phyloP scores from a whole-genome alignment of 768 basidiomycete species.

The Lepiota brunneoincarnata region DNA sequence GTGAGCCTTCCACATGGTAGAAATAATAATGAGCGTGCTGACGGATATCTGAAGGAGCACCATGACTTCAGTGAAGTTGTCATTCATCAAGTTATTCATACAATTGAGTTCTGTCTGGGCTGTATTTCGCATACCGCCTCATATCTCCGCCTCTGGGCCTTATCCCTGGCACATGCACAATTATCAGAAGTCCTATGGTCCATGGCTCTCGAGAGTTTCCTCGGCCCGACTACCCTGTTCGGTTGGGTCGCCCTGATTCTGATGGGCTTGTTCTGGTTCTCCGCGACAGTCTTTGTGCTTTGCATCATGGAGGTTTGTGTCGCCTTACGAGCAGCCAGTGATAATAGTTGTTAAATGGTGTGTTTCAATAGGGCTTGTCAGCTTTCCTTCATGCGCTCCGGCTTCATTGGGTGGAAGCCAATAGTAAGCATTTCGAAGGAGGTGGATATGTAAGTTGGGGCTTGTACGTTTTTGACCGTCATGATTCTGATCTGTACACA shows the following conservation, averaged over 20 bases:
- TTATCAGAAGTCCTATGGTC: constrained; percentile 90
- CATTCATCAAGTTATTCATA: constrained; percentile 97
- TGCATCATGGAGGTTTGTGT: constrained; percentile 92
- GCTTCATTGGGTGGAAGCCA: constrained; percentile 97
- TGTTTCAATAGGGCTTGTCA: constrained; percentile 69
- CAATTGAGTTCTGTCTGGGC: constrained; percentile 98
- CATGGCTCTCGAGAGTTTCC: constrained; percentile 72
- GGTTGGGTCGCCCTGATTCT: constrained; percentile 54
- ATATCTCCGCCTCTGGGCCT: constrained; percentile 93
- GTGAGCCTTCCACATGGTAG: constrained; percentile 43
- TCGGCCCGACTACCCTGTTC: constrained; percentile 63
- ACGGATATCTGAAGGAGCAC: constrained; percentile 49
- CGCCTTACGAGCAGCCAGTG: neutral
- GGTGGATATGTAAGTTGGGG: constrained; percentile 74
- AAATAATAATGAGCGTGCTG: neutral
- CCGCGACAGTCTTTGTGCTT: constrained; percentile 69
- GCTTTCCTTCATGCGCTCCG: constrained; percentile 96
- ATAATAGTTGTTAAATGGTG: neutral
- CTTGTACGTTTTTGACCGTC: constrained; percentile 18
- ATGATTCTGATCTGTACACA: constrained; percentile 24
- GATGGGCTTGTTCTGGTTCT: constrained; percentile 73
- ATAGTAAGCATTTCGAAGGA: constrained; percentile 94
- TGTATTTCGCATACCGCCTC: constrained; percentile 98
- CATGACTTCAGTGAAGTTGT: constrained; percentile 95
- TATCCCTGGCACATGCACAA: constrained; percentile 97